Evolutionary conservation across 2,329 filamentous ascomycete genomes (phyloP), one percentile per base, ranked within the genome.

Genomic region (Aureobasidium sp.): DNA sequence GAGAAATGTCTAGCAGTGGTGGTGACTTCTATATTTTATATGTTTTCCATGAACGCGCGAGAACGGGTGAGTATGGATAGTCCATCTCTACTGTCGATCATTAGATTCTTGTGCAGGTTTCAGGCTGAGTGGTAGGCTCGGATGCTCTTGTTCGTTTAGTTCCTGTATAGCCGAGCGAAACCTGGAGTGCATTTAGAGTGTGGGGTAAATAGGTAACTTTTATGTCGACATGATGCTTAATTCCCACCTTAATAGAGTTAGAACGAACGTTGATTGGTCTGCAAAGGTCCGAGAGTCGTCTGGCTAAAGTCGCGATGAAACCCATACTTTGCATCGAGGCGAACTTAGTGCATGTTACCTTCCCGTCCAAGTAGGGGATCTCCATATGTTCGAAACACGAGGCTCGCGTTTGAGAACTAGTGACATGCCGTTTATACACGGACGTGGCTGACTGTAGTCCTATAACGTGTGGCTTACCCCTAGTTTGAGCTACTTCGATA

Each of bases 111-210:
- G 29, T 46, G 26, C 39, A 32, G 41, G 53, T 57, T 57, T 57
- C 53, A 57, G 53, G 53, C 53, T 57, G 53, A 57, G 53, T 57
- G 53, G 29, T 57, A n/a, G 6, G 34, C 51, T 57, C 41, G 53
- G n/a, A 26, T 17, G n/a, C 36, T 23, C 23, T 37, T 55, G 36
- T 29, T 23, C 7, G 8, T 23, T 34, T 26, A 10, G 53, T 46
- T 36, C 46, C n/a, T 57, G 53, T 57, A 57, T 57, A 55, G 51
- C 51, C 51, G 51, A 55, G 32, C 51, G 53, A 57, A 57, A 57
- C 37, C 2, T 57, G 53, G 53, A 57, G 53, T 46, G 53, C 36
- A 46, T 57, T 46, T 46, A 57, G 53, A 57, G 39, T 57, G 39
- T 57, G 53, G 53, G 53, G 41, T 57, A 46, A 57, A 57, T 12